Base-by-base conservation (phyloP, 2,329 filamentous ascomycete species). In the Cordyceps cateniannulata region DNA sequence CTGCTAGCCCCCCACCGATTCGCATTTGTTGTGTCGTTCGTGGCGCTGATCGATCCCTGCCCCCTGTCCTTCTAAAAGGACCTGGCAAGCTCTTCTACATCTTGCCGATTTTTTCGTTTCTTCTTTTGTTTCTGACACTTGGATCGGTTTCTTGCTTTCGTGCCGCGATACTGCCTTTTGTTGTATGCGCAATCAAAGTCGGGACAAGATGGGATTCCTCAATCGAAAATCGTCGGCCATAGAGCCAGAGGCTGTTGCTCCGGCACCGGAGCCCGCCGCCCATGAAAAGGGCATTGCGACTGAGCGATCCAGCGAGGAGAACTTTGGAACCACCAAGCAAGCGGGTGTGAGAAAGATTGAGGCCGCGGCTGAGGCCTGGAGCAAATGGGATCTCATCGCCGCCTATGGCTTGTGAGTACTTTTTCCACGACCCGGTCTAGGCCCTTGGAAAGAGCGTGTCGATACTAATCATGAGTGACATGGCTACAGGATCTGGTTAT, bases 291-390 rank as follows among this genome's bases (percentile, higher is more conserved):
- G 60, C 22, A 54, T 22, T 22, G n/a, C 45, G 0, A 54, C 60
- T 10, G 63, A 66, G 18, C 59, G 57, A 62, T 66, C 64, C 12
- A 62, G 63, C 58, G 72, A 77, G 57, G 68, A 67, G 48, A 72
- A 77, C 27, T 62, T 66, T 40, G 69, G 75, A 60, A 67, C 68
- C 27, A 71, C 75, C n/a, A 77, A 71, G 9, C 77, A 80, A 67
- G 69, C 71, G 9, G 79, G 79, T 69, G 77, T 81, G 20, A 73
- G 76, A 61, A 76, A 76, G 56, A 74, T 81, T n/a, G 76, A 81
- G 66, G 79, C 78, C 16, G 74, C 75, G 9, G 76, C 79, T 29
- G 64, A 63, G 7, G 65, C 66, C 22, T 69, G 68, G 68, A 76
- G 74, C 48, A 75, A 77, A 40, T 79, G 78, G 35, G 70, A 78